Evolutionary conservation across 768 basidiomycete species (phyloP).

Genomic region (Ramaria sp.): DNA sequence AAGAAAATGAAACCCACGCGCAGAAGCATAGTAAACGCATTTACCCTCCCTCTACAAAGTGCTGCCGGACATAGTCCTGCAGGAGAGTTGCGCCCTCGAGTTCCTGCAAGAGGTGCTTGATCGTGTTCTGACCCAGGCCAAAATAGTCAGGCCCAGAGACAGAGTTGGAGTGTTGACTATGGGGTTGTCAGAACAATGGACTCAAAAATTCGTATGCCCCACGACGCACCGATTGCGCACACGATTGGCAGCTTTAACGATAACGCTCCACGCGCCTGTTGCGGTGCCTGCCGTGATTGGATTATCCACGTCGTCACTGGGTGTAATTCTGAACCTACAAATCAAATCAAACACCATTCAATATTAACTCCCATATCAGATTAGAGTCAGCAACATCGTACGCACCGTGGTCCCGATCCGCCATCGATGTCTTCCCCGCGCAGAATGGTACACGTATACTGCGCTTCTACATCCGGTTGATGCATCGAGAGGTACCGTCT

Average conservation of each 20-base stretch:
- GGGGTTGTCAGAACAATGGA: background rate
- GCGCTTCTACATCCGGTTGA: conserved; percentile 52
- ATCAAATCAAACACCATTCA: background rate
- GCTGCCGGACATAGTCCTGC: conserved; percentile 79
- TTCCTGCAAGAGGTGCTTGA: conserved; percentile 86
- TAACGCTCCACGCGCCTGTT: conserved; percentile 77
- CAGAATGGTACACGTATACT: conserved; percentile 75
- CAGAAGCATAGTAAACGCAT: conserved; percentile 19
- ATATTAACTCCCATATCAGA: background rate
- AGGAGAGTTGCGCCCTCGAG: conserved; percentile 60
- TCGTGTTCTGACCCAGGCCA: conserved; percentile 76
- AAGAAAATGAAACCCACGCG: conserved; percentile 16
- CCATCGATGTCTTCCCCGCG: conserved; percentile 52
- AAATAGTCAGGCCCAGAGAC: conserved; percentile 87
- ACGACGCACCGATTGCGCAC: conserved; percentile 48
- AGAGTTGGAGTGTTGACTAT: conserved; percentile 66
- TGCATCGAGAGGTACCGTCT: conserved; percentile 75
- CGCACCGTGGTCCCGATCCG: conserved; percentile 34
- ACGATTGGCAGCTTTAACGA: conserved; percentile 73
- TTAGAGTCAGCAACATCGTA: background rate
- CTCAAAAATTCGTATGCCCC: background rate
- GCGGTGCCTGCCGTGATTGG: conserved; percentile 79
- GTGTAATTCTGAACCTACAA: conserved; percentile 67
- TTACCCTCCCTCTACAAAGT: conserved; percentile 78
- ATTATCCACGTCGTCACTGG: conserved; percentile 57